Base-by-base conservation (phyloP, 1,139 yeast species). In the Hansenula anomala region DNA sequence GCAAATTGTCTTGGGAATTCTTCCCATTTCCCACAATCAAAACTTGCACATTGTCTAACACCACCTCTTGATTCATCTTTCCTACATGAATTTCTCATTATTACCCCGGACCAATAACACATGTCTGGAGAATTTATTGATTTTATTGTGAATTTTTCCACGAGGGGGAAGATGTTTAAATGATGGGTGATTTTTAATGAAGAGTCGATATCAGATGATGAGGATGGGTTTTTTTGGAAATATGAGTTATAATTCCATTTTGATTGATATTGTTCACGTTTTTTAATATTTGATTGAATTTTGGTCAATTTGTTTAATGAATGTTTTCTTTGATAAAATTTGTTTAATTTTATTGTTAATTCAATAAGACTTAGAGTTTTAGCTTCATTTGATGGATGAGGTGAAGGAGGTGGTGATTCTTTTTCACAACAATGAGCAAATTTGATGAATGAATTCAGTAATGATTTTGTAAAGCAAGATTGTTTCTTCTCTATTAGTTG, bases 1-100 rank as follows among this genome's bases (percentile, higher is more conserved):
- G 95, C 95, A 66, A 90, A 92, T 59, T 90, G 95, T 35, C 95
- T 74, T 12, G 96, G 96, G 47, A 67, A 80, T 32, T 75, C 76
- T 60, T 92, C 98, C 98, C 98, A 92, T 56, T 74, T 81, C n/a
- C 97, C 97, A 64, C 98, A 92, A 30, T 78, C 84, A 52, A 89
- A 81, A 60, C 82, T 83, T 2, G 97, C 97, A 63, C 98, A 92
- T 63, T 92, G 98, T 37, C 97, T 74, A 27, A 92, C 85, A 3
- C 97, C 97, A 22, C 95, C 95, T 41, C 80, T 71, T 33, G 71
- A 61, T 57, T 90, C 97, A 59, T 90, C 94, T 56, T 92, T 80
- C 42, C 97, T 75, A 59, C 96, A 90, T 1, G 96, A 87, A 60
- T 92, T 92, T 44, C 97, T 73, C 92, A 92, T 92, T 35, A 90